These are phyloP conservation scores for Stentor roeselii DNA, from an alignment of 73 alveolate genomes.

Conservation along the genomic window DNA sequence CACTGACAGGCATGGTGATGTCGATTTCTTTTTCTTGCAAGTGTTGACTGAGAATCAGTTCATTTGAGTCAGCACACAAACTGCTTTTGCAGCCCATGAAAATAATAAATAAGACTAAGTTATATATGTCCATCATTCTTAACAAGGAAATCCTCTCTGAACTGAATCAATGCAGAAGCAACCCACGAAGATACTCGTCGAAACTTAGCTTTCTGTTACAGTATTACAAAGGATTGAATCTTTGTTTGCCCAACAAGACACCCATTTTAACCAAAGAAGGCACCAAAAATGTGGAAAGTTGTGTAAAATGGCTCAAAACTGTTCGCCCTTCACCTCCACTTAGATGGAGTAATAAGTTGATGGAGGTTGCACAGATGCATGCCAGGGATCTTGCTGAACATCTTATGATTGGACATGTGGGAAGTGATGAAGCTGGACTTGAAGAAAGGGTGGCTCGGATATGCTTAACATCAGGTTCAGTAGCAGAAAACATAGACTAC, in stretches of 20 bases:
- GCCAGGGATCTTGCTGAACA: slow-evolving; percentile 75
- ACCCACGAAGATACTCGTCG: neutral
- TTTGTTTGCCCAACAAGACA: neutral
- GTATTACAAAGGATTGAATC: neutral
- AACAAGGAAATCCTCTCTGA: neutral
- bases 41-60: neutral
- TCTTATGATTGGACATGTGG: slow-evolving; percentile 66
- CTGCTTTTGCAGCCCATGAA: slow-evolving; percentile 26
- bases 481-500: neutral
- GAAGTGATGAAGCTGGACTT: slow-evolving; percentile 27
- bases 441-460: neutral
- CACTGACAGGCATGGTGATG: neutral
- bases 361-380: slow-evolving; percentile 74
- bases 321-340: slow-evolving; percentile 40
- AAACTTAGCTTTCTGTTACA: neutral
- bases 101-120: too few relatives aligned
- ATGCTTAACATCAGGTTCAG: neutral
- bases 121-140: neutral
- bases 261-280: slow-evolving; percentile 11
- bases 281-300: slow-evolving; percentile 4
- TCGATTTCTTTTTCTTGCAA: slow-evolving; percentile 10
- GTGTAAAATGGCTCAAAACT: slow-evolving; percentile 30
- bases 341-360: slow-evolving; percentile 52
- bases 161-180: neutral
- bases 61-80: slow-evolving; percentile 18